Evolutionary conservation across 1,139 yeast species (phyloP), one percentile per base, ranked within the genome.

Genomic region (Kodamaea sp.): DNA sequence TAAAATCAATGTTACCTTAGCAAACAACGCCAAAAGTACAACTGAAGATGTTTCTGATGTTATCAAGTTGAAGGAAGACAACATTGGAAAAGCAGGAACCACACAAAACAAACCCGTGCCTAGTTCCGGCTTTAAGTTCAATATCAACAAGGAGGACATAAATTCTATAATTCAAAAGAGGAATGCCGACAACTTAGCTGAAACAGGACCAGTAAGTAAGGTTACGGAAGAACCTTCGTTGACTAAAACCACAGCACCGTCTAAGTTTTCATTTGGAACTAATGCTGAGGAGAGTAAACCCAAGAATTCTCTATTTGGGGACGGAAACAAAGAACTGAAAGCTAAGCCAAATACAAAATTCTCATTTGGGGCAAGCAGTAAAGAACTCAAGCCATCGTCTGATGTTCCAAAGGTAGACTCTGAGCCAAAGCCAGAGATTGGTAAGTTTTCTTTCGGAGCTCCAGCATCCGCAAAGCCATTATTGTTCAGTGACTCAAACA

Each of bases 111-210:
- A 40, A 8, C 39, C 42, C 5, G 40, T 42, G 15, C 74, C 74
- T 12, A 65, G 70, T 27, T 53, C 63, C 3, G 73, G 71, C 1
- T 68, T 68, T 48, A 55, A 61, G 22, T 67, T 68, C 39, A 52
- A 61, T 7, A 55, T 63, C 11, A 59, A 61, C 28, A 53, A 56
- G 31, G 46, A 48, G 8, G 58, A 59, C 28, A 48, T 65, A 24
- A 41, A 47, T 22, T 48, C 53, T 8, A 51, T 63, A 9, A 40
- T 59, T 7, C 46, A 47, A 22, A 54, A 48, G 26, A 44, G 59
- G 15, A 42, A 41, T 6, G 51, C 48, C 7, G 23, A 23, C 16
- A 18, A 23, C 15, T 12, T 22, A 8, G 26, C 15, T 9, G 26
- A 18, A 18, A 18, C 6, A 6, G 21, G 21, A 7, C 21, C 21